phyloP scores from a whole-genome alignment of 2,329 filamentous ascomycete species.

The Trichoderma sp. region DNA sequence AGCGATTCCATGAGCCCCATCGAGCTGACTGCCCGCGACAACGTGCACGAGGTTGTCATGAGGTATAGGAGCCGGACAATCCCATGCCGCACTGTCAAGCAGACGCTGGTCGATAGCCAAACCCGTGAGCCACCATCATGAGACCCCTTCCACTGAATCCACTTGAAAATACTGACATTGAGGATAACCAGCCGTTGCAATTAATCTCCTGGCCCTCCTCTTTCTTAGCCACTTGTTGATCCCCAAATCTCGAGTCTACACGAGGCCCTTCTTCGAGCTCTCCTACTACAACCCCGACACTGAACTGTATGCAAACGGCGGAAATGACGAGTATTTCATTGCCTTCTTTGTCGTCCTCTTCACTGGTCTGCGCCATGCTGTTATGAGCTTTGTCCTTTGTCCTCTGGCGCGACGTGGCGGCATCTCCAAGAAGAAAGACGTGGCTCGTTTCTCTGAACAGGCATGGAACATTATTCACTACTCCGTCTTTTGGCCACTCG shows the following conservation, averaged over 20 bases:
- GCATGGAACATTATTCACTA: constrained; percentile 88
- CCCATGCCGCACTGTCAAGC: neutral
- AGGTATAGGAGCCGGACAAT: neutral
- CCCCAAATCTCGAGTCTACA: constrained; percentile 72
- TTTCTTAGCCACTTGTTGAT: constrained; percentile 78
- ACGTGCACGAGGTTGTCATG: neutral
- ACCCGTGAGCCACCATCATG: neutral
- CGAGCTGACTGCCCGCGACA: neutral
- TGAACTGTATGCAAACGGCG: constrained; percentile 70
- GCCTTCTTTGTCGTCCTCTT: constrained; percentile 76
- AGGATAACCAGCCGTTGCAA: constrained; percentile 25
- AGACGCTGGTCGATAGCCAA: constrained; percentile 1
- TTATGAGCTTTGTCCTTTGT: constrained; percentile 81
- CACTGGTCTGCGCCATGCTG: constrained; percentile 76
- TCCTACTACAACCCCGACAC: constrained; percentile 73
- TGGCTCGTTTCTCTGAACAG: constrained; percentile 87
- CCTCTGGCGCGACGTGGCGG: constrained; percentile 72
- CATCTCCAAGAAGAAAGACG: constrained; percentile 69
- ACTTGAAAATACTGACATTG: neutral
- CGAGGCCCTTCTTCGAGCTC: constrained; percentile 80
- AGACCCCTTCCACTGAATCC: neutral
- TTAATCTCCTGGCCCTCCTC: constrained; percentile 80
- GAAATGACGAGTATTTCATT: constrained; percentile 76
- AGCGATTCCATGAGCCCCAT: neutral
- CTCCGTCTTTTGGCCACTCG: constrained; percentile 73